Evolutionary conservation across 177 flowering plant species (phyloP).

Genomic region (Tripterygium wilfordii): DNA sequence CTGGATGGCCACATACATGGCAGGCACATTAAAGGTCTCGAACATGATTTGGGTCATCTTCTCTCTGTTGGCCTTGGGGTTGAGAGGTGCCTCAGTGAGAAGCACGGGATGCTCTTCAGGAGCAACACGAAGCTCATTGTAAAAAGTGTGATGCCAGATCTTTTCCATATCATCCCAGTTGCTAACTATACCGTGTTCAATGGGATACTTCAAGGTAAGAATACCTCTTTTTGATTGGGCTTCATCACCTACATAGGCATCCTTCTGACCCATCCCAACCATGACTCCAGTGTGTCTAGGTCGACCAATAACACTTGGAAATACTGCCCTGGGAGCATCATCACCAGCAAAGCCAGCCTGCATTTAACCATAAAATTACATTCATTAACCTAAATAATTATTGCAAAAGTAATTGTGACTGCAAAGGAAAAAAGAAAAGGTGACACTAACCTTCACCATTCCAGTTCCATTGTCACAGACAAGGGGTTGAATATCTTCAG

Average conservation of each 20-base stretch:
- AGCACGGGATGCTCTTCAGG: conserved; percentile 33
- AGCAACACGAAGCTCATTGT: conserved; percentile 35
- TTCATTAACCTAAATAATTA: no score
- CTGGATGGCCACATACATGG: conserved; percentile 36
- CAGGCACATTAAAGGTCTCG: conserved; percentile 33
- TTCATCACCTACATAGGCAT: conserved; percentile 35
- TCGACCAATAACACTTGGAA: conserved; percentile 31
- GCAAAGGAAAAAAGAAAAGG: neutral
- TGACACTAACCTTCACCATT: conserved; percentile 54
- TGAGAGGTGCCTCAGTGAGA: conserved; percentile 31
- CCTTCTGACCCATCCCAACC: conserved; percentile 38
- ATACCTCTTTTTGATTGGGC: conserved; percentile 36
- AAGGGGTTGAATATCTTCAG: conserved; percentile 62
- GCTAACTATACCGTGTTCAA: conserved; percentile 33
- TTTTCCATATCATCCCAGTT: conserved; percentile 41
- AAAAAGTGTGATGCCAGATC: conserved; percentile 39
- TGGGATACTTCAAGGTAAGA: conserved; percentile 30
- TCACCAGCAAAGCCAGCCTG: conserved; percentile 32
- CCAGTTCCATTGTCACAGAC: conserved; percentile 71
- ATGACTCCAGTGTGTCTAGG: conserved; percentile 32
- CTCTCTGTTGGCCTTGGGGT: conserved; percentile 35
- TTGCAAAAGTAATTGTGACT: no score
- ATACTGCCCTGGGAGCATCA: conserved; percentile 37
- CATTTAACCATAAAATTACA: no score
- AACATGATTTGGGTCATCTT: conserved; percentile 37